Percentiles rank a stretch among this genome's conserved stretches.
Conservation (phyloP, 1,139 yeast species). For the Arxiozyma slooffiae region DNA sequence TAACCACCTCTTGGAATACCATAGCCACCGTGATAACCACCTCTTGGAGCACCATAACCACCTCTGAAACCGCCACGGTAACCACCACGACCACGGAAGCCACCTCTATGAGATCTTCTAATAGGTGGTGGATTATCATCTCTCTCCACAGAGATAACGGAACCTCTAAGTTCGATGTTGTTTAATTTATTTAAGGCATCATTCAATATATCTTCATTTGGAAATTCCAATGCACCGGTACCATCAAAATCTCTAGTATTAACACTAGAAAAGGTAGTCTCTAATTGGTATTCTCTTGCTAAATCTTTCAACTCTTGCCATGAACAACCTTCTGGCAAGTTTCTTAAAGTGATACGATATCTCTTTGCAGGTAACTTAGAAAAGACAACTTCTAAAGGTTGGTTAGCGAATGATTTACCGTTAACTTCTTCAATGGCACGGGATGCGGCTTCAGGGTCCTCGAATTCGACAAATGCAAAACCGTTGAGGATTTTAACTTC, state of each 20-base stretch:
- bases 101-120: constrained; percentile 42
- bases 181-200: constrained; percentile 59
- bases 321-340: constrained; percentile 64
- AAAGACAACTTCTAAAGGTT: constrained; percentile 54
- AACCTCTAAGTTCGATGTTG: constrained; percentile 63
- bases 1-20: constrained; percentile 16
- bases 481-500: constrained; percentile 68
- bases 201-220: constrained; percentile 62
- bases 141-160: constrained; percentile 58
- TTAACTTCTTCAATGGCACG: constrained; percentile 56
- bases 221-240: constrained; percentile 70
- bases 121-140: constrained; percentile 71
- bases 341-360: constrained; percentile 57
- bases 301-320: constrained; percentile 84
- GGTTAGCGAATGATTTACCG: constrained; percentile 50
- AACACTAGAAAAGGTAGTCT: constrained; percentile 66
- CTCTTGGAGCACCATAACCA: constrained; percentile 25
- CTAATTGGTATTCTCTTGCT: constrained; percentile 57
- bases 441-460: constrained; percentile 53
- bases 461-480: constrained; percentile 66
- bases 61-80: constrained; percentile 29
- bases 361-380: constrained; percentile 65
- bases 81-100: constrained; percentile 33
- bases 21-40: constrained; percentile 20
- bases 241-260: constrained; percentile 58